phyloP scores from a whole-genome alignment of 306 rosid species.

The Trifolium pratense region DNA sequence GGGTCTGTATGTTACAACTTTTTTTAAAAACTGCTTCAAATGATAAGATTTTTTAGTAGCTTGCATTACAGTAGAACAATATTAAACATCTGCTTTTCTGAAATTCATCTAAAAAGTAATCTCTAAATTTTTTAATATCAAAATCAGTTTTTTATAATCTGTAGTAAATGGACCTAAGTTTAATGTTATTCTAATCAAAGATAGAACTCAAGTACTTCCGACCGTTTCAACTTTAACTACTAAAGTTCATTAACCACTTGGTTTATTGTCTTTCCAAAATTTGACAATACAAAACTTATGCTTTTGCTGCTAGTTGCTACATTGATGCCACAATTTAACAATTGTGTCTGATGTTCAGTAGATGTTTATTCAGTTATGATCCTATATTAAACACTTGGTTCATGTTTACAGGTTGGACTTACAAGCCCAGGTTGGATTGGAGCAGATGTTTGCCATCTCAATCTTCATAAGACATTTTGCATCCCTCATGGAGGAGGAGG shows the following conservation, averaged over 20 bases:
- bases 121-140: too few species aligned
- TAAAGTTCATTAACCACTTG: not conserved
- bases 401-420: conserved; percentile 76
- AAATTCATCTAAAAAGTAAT: too few species aligned
- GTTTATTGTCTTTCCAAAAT: not conserved
- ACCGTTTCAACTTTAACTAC: not conserved
- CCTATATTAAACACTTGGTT: conserved; percentile 23
- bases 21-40: too few species aligned
- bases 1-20: too few species aligned
- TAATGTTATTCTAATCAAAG: not conserved
- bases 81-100: too few species aligned
- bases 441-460: conserved; percentile 99
- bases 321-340: not conserved
- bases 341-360: conserved; percentile 15
- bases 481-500: conserved; percentile 99
- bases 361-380: conserved; percentile 24
- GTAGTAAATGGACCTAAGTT: not conserved
- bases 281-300: not conserved
- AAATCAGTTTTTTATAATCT: too few species aligned
- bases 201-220: not conserved
- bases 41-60: too few species aligned
- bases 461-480: conserved; percentile 98
- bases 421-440: conserved; percentile 99
- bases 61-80: too few species aligned
- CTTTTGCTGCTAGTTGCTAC: conserved; percentile 32